Conservation (phyloP, 169 alveolate genomes). For the Eimeria brunetti region DNA sequence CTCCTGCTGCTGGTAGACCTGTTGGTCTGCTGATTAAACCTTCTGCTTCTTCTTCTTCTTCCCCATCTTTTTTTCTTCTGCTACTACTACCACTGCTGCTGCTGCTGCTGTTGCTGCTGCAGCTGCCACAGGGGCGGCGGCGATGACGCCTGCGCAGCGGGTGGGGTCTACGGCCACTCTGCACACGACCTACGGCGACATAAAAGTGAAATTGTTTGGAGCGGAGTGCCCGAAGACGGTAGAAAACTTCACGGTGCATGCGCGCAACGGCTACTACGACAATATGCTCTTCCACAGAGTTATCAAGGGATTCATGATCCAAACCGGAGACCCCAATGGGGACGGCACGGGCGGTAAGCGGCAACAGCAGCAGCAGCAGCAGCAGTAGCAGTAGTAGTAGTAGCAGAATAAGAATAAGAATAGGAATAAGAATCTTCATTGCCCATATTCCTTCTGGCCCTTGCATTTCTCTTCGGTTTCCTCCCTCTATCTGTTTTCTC, state of each 20-base stretch:
- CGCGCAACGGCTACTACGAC: slow-evolving; percentile 94
- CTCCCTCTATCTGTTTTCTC: too few species aligned
- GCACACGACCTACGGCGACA: slow-evolving; percentile 99
- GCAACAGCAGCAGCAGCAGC: neutral
- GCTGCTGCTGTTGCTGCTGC: slow-evolving; percentile 32
- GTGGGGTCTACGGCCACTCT: slow-evolving; percentile 94
- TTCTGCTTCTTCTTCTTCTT: neutral
- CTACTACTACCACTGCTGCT: neutral
- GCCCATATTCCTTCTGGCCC: too few species aligned
- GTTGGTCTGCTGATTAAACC: too few species aligned
- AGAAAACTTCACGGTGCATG: slow-evolving; percentile 97
- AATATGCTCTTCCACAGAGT: slow-evolving; percentile 90
- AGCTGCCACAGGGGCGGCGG: slow-evolving; percentile 40
- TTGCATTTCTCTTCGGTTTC: too few species aligned
- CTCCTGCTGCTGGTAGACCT: neutral
- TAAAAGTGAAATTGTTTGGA: slow-evolving; percentile 94
- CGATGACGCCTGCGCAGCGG: slow-evolving; percentile 67
- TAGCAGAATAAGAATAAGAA: too few species aligned
- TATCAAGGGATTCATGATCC: slow-evolving; percentile 98
- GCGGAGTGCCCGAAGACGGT: slow-evolving; percentile 96
- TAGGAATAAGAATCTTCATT: too few species aligned
- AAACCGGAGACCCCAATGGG: slow-evolving; percentile 99
- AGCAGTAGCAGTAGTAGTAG: too few species aligned
- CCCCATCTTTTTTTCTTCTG: too few species aligned
- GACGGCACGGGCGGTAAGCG: slow-evolving; percentile 98